A percentile compares a stretch with the other conserved stretches of the same genome.
phyloP scores from a whole-genome alignment of 1,284 basidiomycete genomes.

The Melampsora larici-populina region DNA sequence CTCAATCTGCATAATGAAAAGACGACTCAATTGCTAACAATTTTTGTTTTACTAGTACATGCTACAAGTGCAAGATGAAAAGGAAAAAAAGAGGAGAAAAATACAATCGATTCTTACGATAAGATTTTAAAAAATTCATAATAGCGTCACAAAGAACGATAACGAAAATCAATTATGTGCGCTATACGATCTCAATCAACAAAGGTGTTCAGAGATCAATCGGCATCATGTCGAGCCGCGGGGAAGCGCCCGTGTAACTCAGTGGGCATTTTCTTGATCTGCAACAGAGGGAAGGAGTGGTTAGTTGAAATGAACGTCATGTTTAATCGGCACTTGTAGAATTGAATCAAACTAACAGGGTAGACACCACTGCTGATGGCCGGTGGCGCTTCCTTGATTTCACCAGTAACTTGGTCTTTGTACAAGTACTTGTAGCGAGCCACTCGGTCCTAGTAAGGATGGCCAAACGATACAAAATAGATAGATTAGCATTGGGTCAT shows the following conservation, averaged over 20 bases:
- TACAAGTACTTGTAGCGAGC: constrained; percentile 6
- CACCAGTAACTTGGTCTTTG: not conserved
- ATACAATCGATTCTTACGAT: no score
- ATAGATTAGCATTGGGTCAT: not conserved
- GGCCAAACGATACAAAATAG: not conserved
- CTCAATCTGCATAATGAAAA: no score
- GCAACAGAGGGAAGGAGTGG: not conserved
- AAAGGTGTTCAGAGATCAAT: not conserved
- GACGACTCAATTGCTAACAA: no score
- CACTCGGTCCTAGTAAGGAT: not conserved
- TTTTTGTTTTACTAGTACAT: no score
- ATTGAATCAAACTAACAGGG: not conserved
- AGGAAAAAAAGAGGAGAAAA: no score
- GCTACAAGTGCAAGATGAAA: no score
- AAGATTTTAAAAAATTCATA: no score
- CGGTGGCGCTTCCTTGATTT: not conserved
- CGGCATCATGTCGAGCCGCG: not conserved
- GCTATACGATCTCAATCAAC: no score
- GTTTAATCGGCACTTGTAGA: not conserved
- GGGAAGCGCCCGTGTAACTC: not conserved
- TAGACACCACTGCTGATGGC: constrained; percentile 1
- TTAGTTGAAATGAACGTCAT: not conserved
- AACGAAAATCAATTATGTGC: no score
- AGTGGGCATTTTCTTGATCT: not conserved
- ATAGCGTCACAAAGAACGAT: no score